Conservation (phyloP, 192 early-diverging fungal species). For the Chytriomyces sp. region DNA sequence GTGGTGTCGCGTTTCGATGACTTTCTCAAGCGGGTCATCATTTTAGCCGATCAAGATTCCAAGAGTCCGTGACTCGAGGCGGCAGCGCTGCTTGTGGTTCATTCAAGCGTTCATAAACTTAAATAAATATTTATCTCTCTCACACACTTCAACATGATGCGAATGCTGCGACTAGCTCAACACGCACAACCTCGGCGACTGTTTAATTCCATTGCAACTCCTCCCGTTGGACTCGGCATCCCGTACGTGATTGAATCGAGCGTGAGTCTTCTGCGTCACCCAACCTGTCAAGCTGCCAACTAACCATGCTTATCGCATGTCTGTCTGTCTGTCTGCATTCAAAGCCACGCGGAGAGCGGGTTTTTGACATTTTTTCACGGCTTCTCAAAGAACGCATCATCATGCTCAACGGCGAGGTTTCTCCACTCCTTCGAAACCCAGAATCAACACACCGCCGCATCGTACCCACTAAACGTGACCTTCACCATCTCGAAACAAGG, state of each 20-base stretch:
- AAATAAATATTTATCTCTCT: too few species aligned
- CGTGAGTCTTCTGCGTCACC: conserved; percentile 21
- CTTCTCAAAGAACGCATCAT: conserved; percentile 96
- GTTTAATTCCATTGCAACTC: too few species aligned
- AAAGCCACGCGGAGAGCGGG: conserved; percentile 75
- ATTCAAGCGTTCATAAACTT: too few species aligned
- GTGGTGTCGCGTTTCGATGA: too few species aligned
- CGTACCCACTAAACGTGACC: not conserved
- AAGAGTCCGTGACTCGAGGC: too few species aligned
- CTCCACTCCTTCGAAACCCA: too few species aligned
- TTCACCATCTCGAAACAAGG: conserved; percentile 19
- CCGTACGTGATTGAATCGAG: conserved; percentile 61
- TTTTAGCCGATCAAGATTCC: too few species aligned
- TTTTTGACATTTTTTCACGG: conserved; percentile 97
- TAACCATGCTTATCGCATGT: not conserved
- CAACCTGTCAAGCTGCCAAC: not conserved
- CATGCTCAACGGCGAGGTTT: conserved; percentile 88
- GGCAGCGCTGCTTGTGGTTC: too few species aligned
- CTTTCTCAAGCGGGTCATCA: too few species aligned
- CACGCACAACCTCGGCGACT: too few species aligned
- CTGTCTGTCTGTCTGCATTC: not conserved
- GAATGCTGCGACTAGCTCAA: too few species aligned
- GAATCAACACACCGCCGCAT: not conserved
- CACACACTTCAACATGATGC: too few species aligned
- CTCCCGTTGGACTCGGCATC: conserved; percentile 38